Evolutionary conservation across 257 asterid species (phyloP).

Genomic region (Solanum lycopersicoides): DNA sequence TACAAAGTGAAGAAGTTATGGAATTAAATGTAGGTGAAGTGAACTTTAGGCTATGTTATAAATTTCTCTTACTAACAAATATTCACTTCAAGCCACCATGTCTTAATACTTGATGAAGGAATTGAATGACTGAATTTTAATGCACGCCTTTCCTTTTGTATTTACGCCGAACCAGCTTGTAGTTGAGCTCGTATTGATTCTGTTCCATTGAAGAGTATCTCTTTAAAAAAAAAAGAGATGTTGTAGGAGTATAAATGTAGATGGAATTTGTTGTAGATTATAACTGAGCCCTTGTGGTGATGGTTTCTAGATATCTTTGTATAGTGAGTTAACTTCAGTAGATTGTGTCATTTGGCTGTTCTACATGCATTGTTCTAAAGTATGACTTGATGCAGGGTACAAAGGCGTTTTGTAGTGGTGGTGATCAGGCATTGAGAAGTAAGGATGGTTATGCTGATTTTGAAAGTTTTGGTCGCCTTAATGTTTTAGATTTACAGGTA

Average conservation of each 20-base stretch:
- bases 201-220: not conserved
- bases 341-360: not conserved
- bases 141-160: not conserved
- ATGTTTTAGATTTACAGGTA: conserved; percentile 88
- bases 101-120: not conserved
- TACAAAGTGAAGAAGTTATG: not conserved
- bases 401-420: conserved; percentile 87
- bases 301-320: not conserved
- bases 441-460: conserved; percentile 78
- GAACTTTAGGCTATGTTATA: not conserved
- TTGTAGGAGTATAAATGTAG: not conserved
- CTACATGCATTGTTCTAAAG: not conserved
- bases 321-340: not conserved
- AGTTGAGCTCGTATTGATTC: not conserved
- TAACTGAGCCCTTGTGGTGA: not conserved
- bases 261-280: not conserved
- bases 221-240: not conserved
- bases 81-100: not conserved
- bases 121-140: not conserved
- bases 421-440: conserved; percentile 84
- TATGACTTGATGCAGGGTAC: conserved; percentile 47
- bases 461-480: conserved; percentile 80
- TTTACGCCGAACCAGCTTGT: not conserved
- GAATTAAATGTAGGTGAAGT: not conserved
- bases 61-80: not conserved